Conservation (phyloP, 306 rosid genomes). For the Rosa rugosa region DNA sequence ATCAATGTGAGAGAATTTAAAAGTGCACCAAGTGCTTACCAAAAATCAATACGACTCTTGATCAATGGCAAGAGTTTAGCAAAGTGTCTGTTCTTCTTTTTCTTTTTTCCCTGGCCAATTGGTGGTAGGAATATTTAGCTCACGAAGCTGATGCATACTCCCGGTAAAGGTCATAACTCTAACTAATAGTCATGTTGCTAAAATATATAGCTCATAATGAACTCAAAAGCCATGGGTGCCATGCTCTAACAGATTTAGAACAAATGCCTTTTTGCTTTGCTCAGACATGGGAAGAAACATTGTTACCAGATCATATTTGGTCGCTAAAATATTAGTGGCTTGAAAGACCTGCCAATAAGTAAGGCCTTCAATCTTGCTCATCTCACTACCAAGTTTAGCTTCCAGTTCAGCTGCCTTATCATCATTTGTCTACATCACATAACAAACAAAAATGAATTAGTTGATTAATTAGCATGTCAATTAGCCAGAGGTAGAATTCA, state of each 20-base stretch:
- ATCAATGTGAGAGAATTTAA: background rate
- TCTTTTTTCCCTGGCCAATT: no score
- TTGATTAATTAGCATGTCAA: background rate
- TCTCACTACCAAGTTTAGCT: background rate
- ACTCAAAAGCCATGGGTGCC: constrained; percentile 4
- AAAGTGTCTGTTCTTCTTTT: background rate
- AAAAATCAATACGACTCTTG: background rate
- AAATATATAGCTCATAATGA: background rate
- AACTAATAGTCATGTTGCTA: background rate
- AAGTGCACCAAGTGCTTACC: background rate
- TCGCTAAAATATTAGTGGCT: constrained; percentile 4
- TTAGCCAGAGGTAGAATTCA: background rate
- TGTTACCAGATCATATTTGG: background rate
- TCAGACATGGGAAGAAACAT: constrained; percentile 1
- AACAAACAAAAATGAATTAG: background rate
- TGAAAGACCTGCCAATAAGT: constrained; percentile 10
- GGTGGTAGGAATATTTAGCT: background rate
- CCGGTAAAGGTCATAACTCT: background rate
- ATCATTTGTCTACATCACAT: background rate
- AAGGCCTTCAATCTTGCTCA: constrained; percentile 8
- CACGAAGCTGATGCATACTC: background rate
- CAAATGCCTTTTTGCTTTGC: constrained; percentile 2
- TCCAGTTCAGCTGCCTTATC: background rate
- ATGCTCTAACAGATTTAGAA: constrained; percentile 2
- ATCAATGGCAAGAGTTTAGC: background rate